Base-by-base conservation (phyloP, 1,139 yeast genomes). In the Debaryomyces robertsiae region DNA sequence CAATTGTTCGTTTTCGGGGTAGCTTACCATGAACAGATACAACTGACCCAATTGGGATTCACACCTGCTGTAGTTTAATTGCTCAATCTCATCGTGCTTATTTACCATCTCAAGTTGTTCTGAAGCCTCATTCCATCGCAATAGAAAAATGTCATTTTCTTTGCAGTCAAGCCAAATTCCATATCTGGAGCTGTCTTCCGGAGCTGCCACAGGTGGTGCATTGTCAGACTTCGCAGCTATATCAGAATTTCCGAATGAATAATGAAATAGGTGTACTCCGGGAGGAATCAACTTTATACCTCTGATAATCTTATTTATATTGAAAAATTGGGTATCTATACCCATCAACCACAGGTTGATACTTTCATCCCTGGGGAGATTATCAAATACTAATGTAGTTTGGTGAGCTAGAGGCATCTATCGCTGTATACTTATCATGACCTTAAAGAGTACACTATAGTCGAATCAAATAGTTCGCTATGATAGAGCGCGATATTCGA, bases 181-280 rank as follows among this genome's bases (percentile, higher is more conserved):
- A 40, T 53, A 51, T 31, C 69, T 52, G 29, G 61, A 43, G 32
- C 56, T 50, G 16, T 42, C 38, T 3, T 39, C 16, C 1, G 40
- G 9, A 9, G 30, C 33, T 11, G 24, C 30, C 15, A 27, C 38
- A 7, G 47, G 36, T 6, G 41, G 17, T 9, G 47, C 32, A 18
- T 40, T 41, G 2, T 36, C 27, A 1, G 37, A 44, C 6, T 32
- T 25, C 11, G 13, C 25, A 5, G 22, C 46, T 9, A 40, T 32
- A 4, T 36, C 42, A 1, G 34, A 35, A 2, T 54, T 41, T 5
- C 57, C 58, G 2, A 50, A 30, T 3, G 67, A 55, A 43, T 55
- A 64, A 45, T 64, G 69, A 23, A 64, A 44, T 6, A 64, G 46
- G 45, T 64, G 69, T 3, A 53, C 39, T 1, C 69, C 69, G 9